phyloP scores from a whole-genome alignment of 2,329 filamentous ascomycete genomes.

The Erysiphe pulchra region DNA sequence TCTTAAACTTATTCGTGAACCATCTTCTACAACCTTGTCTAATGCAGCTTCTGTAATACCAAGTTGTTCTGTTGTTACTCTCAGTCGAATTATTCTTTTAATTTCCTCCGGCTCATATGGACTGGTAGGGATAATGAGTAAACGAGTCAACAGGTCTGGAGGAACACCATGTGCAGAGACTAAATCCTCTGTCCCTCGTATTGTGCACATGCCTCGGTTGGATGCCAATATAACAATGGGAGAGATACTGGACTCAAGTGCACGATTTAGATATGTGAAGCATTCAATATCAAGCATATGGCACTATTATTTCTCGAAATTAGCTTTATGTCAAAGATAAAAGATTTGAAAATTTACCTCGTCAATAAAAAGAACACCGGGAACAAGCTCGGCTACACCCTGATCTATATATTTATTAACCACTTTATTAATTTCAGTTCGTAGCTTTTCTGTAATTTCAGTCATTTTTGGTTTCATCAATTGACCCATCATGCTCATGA shows the following conservation, averaged over 20 bases:
- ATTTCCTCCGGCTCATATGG: conserved; percentile 77
- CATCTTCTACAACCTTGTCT: conserved; percentile 65
- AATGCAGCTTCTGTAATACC: conserved; percentile 59
- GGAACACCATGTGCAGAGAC: conserved; percentile 82
- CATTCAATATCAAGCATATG: conserved; percentile 99
- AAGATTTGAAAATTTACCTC: conserved; percentile 35
- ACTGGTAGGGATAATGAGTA: conserved; percentile 88
- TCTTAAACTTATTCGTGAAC: conserved; percentile 67
- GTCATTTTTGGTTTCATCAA: conserved; percentile 99
- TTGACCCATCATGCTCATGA: conserved; percentile 99
- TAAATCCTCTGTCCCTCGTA: conserved; percentile 64
- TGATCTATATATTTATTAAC: conserved; percentile 98
- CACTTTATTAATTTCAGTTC: conserved; percentile 94
- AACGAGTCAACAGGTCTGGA: conserved; percentile 71
- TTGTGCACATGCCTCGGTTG: conserved; percentile 81
- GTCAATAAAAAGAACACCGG: conserved; percentile 93
- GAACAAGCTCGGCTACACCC: conserved; percentile 91
- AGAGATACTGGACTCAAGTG: conserved; percentile 82
- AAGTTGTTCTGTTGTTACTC: conserved; percentile 59
- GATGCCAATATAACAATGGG: conserved; percentile 95
- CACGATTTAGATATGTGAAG: conserved; percentile 96
- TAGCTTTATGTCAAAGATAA: not conserved
- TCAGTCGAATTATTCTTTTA: conserved; percentile 68
- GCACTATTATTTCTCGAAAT: conserved; percentile 28
- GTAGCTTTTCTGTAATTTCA: conserved; percentile 93